Conservation (phyloP, 169 alveolate genomes). For the Eimeria tenella region DNA sequence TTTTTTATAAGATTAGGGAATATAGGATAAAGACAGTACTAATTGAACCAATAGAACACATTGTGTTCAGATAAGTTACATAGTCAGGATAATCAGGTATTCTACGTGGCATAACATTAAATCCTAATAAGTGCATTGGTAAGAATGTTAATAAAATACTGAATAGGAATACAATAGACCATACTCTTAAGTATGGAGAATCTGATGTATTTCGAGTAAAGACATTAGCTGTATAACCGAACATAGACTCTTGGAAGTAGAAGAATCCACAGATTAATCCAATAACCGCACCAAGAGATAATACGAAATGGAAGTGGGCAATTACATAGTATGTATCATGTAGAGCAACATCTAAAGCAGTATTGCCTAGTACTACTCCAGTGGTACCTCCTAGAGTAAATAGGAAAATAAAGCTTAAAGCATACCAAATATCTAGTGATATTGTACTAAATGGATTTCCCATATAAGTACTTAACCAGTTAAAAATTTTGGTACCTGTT, state of each 20-base stretch:
- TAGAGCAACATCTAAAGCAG: constrained; percentile 86
- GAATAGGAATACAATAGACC: constrained; percentile 80
- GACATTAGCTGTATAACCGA: not conserved
- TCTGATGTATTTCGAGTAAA: constrained; percentile 6
- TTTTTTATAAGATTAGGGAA: not conserved
- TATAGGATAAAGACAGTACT: constrained; percentile 3
- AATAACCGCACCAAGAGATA: constrained; percentile 87
- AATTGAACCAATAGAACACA: not conserved
- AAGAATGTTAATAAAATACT: constrained; percentile 83
- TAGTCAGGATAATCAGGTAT: constrained; percentile 90
- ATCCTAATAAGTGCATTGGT: constrained; percentile 89
- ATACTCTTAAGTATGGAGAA: constrained; percentile 58
- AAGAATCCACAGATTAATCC: too few relatives aligned
- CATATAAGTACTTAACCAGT: not conserved
- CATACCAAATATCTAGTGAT: constrained; percentile 46
- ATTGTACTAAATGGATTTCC: not conserved
- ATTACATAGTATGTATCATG: constrained; percentile 86
- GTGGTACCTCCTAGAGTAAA: constrained; percentile 89
- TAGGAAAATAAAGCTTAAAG: constrained; percentile 82
- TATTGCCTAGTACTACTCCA: constrained; percentile 88
- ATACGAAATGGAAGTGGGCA: constrained; percentile 87
- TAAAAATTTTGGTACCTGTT: not conserved
- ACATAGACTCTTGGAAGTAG: too few relatives aligned
- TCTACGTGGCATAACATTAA: constrained; percentile 88
- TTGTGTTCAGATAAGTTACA: constrained; percentile 82